These are phyloP conservation scores for Apiotrichum siamense DNA, from an alignment of 1,284 basidiomycete species.

Conservation along the genomic window DNA sequence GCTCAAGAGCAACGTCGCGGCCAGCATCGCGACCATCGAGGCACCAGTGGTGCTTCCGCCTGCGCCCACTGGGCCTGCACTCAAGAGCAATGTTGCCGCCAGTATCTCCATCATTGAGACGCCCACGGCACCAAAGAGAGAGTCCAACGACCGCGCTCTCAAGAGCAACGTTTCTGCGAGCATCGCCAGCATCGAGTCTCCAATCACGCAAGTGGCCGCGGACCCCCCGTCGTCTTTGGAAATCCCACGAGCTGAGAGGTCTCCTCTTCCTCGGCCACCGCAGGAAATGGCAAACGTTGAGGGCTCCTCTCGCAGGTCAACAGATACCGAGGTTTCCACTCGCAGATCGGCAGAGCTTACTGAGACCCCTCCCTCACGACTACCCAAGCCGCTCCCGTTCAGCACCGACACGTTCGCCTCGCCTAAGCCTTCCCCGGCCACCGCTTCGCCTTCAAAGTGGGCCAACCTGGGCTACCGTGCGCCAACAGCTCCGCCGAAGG, in stretches of 20 bases:
- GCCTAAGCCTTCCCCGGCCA: neutral
- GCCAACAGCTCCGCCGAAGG: conserved; percentile 16
- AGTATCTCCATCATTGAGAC: too few species aligned
- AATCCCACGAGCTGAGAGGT: neutral
- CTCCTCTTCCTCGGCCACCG: too few species aligned
- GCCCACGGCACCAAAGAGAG: too few species aligned
- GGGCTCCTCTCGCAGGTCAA: too few species aligned
- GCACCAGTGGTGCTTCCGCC: too few species aligned
- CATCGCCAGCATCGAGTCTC: neutral
- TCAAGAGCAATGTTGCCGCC: too few species aligned
- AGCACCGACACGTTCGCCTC: conserved; percentile 5
- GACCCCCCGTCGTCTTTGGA: neutral
- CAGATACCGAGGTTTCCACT: neutral
- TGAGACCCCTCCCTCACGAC: neutral
- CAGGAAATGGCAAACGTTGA: too few species aligned
- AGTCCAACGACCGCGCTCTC: neutral
- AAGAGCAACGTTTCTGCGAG: neutral
- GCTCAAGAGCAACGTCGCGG: neutral
- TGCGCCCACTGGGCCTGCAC: too few species aligned
- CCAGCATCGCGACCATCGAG: neutral
- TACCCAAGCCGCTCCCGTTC: conserved; percentile 1
- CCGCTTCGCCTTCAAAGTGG: conserved; percentile 5
- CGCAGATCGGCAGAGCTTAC: neutral
- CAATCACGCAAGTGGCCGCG: neutral
- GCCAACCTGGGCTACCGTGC: conserved; percentile 14